Percentiles rank a stretch among this genome's conserved stretches.
Evolutionary conservation across 164 flowering plant genomes (phyloP).

Genomic region (Tetrastigma voinierianum): DNA sequence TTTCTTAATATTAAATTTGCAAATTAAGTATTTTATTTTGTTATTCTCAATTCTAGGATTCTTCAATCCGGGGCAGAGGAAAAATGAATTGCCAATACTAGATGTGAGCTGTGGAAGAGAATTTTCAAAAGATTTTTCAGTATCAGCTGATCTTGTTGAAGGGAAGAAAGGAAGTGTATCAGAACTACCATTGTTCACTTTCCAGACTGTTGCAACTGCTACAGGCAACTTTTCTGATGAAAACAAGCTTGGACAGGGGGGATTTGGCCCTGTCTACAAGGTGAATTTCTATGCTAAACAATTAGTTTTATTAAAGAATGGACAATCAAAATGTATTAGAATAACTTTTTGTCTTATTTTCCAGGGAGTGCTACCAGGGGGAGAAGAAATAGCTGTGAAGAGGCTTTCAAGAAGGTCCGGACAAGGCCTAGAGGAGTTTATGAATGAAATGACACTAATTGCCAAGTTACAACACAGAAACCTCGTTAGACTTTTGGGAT

Average conservation of each 20-base stretch:
- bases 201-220: constrained; percentile 39
- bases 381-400: constrained; percentile 67
- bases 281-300: constrained; percentile 24
- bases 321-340: background rate
- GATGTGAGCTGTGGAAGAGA: constrained; percentile 29
- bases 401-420: constrained; percentile 68
- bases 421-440: constrained; percentile 76
- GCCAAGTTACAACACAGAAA: constrained; percentile 75
- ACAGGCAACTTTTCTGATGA: constrained; percentile 49
- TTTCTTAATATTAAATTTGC: background rate
- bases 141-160: constrained; percentile 26
- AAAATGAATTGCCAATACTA: constrained; percentile 7
- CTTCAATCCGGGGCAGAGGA: constrained; percentile 8
- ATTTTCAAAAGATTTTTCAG: constrained; percentile 36
- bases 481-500: constrained; percentile 69
- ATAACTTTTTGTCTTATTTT: background rate
- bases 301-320: background rate
- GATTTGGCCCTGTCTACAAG: constrained; percentile 86
- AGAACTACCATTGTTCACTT: constrained; percentile 48
- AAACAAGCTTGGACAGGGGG: constrained; percentile 77
- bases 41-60: constrained; percentile 1
- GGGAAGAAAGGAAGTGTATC: constrained; percentile 27
- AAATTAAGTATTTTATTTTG: background rate
- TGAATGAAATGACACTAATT: constrained; percentile 62
- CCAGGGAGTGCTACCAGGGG: constrained; percentile 54